Conservation (phyloP, 768 basidiomycete genomes). For the Thelephora ganbajun region DNA sequence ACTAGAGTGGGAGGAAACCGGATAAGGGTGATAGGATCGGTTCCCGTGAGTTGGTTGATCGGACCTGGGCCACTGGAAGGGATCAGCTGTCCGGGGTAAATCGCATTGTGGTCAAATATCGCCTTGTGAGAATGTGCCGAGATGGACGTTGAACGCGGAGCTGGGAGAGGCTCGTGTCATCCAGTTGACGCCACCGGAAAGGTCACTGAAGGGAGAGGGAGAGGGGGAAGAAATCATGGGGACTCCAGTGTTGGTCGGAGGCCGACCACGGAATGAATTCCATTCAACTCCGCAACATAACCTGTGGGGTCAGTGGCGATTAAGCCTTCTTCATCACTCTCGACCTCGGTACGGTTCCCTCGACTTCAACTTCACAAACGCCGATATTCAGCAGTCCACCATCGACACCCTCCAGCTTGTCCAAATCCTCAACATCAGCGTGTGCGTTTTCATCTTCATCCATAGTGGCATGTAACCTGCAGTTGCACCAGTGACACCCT, state of each 20-base stretch:
- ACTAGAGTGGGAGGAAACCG: constrained; percentile 11
- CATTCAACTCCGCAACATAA: not conserved
- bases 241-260: not conserved
- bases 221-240: constrained; percentile 10
- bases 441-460: constrained; percentile 14
- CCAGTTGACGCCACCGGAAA: constrained; percentile 25
- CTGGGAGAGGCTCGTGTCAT: constrained; percentile 17
- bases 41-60: constrained; percentile 14
- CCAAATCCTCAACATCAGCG: constrained; percentile 21
- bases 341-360: constrained; percentile 38
- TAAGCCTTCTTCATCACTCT: constrained; percentile 44
- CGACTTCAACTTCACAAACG: constrained; percentile 47
- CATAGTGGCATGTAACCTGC: constrained; percentile 13
- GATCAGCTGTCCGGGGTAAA: constrained; percentile 33
- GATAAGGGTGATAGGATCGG: constrained; percentile 22
- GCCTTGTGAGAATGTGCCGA: constrained; percentile 62
- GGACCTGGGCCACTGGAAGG: constrained; percentile 34
- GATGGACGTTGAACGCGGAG: constrained; percentile 33
- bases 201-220: constrained; percentile 9
- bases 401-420: constrained; percentile 19
- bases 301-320: constrained; percentile 13
- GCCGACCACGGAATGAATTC: not conserved
- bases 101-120: constrained; percentile 41
- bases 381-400: constrained; percentile 6
- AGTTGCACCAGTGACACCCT: constrained; percentile 16